Evolutionary conservation across 257 asterid species (phyloP), one percentile per base, ranked within the genome.

Genomic region (Solanum chilense): DNA sequence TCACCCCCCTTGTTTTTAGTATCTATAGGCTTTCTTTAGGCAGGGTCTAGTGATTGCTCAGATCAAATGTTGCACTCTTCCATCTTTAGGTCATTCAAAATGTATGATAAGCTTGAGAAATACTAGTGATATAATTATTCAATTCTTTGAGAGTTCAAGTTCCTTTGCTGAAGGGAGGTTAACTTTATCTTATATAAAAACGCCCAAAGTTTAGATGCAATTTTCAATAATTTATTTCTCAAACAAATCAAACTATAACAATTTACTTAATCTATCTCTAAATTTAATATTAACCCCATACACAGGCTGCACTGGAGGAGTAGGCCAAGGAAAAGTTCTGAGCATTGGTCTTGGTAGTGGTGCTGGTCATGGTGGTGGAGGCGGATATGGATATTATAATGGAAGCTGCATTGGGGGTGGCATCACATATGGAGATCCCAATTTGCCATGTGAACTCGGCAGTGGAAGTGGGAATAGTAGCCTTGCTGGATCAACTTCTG

Each of bases 331-430:
- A 62, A 82, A 85, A 70, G 88, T 96, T 86, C 86, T 91, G 85
- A 90, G 90, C 71, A 92, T 88, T 89, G 98, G 98, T 87, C 91
- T 93, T 74, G 96, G 99, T 87, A 92, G 99, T 90, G 99, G 99
- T 84, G 99, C 95, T 78, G 99, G 99, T 60, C 96, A 97, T 90
- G 99, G 99, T 83, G 99, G 99, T 89, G 93, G 90, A 90, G 99
- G 99, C 84, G 99, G 99, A 86, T 88, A 88, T 92, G 98, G 94
- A 37, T 97, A 98, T 94, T 94, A 83, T 70, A 91, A 93, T 87
- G 95, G 86, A 74, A 94, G 92, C 90, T 96, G 98, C 86, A 81
- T 92, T 86, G 95, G 90, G 12, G 99, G 99, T 86, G 99, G 99
- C 85, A 88, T 90, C 85, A 42, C 97, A 64, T 97, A 97, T 90